Percentiles rank a stretch among this genome's conserved stretches.
These are phyloP conservation scores for Musa acuminata DNA, from an alignment of 176 grass and related monocot genomes.

Conservation along the genomic window DNA sequence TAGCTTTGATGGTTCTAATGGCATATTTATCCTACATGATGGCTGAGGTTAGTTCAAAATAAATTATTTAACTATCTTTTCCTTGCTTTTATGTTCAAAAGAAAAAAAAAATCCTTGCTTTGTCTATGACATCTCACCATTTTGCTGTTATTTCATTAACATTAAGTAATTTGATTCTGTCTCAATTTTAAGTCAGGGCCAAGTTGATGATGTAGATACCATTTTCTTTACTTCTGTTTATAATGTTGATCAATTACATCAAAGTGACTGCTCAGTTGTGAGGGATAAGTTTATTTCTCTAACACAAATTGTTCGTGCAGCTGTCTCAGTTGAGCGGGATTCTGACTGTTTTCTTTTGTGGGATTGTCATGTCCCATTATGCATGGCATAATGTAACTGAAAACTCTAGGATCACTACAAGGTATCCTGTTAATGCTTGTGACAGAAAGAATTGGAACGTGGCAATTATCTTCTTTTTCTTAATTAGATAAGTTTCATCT, in stretches of 20 bases:
- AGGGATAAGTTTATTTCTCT: background rate
- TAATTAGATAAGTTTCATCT: background rate
- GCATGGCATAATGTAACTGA: slow-evolving; percentile 87
- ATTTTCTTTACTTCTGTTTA: background rate
- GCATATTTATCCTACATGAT: slow-evolving; percentile 92
- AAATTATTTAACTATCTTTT: background rate
- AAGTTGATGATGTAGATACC: background rate
- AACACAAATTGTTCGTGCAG: slow-evolving; percentile 23
- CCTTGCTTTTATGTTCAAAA: background rate
- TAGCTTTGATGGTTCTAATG: slow-evolving; percentile 85
- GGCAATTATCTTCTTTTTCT: background rate
- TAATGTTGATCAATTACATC: background rate
- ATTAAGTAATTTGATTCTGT: too few relatives aligned
- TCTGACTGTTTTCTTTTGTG: slow-evolving; percentile 87
- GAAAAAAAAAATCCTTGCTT: too few relatives aligned
- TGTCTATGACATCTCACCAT: background rate
- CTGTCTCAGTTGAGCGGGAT: slow-evolving; percentile 62
- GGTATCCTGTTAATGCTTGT: slow-evolving; percentile 22
- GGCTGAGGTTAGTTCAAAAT: slow-evolving; percentile 48
- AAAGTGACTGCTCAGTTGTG: background rate
- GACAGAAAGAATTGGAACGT: background rate
- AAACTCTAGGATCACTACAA: slow-evolving; percentile 75
- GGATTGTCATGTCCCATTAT: slow-evolving; percentile 92
- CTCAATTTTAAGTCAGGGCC: too few relatives aligned
- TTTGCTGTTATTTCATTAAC: background rate